phyloP scores from a whole-genome alignment of 805 yeast species.

The Naumovozyma dairenensis region DNA sequence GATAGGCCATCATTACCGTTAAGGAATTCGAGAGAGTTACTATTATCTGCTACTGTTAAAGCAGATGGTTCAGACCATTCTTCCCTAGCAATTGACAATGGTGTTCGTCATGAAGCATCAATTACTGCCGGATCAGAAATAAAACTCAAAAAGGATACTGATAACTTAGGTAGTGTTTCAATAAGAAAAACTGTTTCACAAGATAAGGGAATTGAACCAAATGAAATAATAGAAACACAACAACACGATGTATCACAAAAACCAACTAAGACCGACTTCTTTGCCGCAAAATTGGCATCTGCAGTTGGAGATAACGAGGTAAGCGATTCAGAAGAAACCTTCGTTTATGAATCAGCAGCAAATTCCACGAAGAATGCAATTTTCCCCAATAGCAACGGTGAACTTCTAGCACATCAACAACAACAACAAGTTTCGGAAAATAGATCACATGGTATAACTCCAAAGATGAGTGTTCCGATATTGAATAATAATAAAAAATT shows the following conservation, averaged over 20 bases:
- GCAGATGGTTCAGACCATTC: too few species aligned
- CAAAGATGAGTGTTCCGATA: slow-evolving; percentile 28
- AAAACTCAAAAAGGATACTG: slow-evolving; percentile 6
- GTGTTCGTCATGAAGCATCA: neutral
- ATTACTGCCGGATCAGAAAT: slow-evolving; percentile 1
- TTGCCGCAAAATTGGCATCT: slow-evolving; percentile 89
- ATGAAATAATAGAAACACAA: slow-evolving; percentile 9
- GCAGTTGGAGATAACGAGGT: slow-evolving; percentile 87
- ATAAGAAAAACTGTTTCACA: slow-evolving; percentile 1
- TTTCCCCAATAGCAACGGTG: slow-evolving; percentile 7
- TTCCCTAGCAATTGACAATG: neutral
- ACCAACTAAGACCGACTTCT: slow-evolving; percentile 73
- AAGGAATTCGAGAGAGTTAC: slow-evolving; percentile 21
- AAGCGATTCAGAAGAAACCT: slow-evolving; percentile 87
- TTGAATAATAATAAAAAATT: slow-evolving; percentile 21
- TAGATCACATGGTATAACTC: slow-evolving; percentile 18
- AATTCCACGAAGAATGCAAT: slow-evolving; percentile 23
- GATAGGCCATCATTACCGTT: slow-evolving; percentile 19
- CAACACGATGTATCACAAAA: slow-evolving; percentile 21
- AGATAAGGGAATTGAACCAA: neutral
- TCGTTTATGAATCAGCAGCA: slow-evolving; percentile 67
- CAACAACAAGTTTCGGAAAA: slow-evolving; percentile 4
- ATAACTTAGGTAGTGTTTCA: slow-evolving; percentile 1
- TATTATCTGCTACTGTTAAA: slow-evolving; percentile 9
- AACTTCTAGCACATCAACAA: slow-evolving; percentile 1